phyloP scores from a whole-genome alignment of 495 filamentous ascomycete genomes.

The Xylona heveae region DNA sequence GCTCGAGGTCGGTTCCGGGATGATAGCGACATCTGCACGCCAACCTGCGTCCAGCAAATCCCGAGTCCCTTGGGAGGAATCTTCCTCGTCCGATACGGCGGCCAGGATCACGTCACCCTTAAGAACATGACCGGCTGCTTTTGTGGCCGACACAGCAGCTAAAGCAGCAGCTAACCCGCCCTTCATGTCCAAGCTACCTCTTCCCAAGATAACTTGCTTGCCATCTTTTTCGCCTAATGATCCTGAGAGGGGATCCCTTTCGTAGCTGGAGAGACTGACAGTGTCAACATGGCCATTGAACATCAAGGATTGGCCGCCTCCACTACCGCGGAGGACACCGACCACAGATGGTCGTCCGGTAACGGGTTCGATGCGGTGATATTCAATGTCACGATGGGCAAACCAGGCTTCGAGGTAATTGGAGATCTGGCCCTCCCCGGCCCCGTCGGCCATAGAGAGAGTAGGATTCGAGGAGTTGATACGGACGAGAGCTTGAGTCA shows the following conservation, averaged over 20 bases:
- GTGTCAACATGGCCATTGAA: constrained; percentile 29
- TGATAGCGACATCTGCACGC: constrained; percentile 22
- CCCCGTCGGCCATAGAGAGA: constrained; percentile 16
- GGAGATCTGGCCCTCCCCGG: constrained; percentile 21
- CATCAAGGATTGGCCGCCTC: constrained; percentile 24
- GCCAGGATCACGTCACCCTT: constrained; percentile 24
- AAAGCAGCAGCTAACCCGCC: constrained; percentile 22
- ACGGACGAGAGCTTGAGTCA: constrained; percentile 19
- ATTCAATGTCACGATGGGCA: constrained; percentile 23
- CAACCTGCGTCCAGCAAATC: constrained; percentile 24
- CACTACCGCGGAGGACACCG: constrained; percentile 20
- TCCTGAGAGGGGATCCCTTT: constrained; percentile 21
- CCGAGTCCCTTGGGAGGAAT: constrained; percentile 21
- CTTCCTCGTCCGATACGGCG: constrained; percentile 27
- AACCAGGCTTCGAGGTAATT: constrained; percentile 23
- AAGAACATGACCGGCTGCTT: constrained; percentile 10
- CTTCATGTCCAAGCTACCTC: constrained; percentile 27
- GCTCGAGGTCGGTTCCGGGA: constrained; percentile 20
- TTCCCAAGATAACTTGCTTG: constrained; percentile 19
- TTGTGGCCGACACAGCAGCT: constrained; percentile 14
- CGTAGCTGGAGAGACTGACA: constrained; percentile 22
- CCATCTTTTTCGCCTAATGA: constrained; percentile 15
- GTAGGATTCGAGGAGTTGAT: constrained; percentile 25
- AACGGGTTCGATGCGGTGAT: constrained; percentile 20
- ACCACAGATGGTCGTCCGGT: constrained; percentile 23